These are phyloP conservation scores for bread wheat (Triticum aestivum) DNA, from an alignment of 176 grass and related monocot species.

Conservation along the genomic window IWGSC_CS_RefSeq_v2.1 NC_057807.1:655531428-655531927, in stretches of 20 bases:
- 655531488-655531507: neutral
- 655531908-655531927: neutral
- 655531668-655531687: conserved; percentile 43
- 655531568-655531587: neutral
- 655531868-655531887: conserved; percentile 26
- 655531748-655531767: neutral
- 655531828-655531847: conserved; percentile 31
- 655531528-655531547: neutral
- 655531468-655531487: neutral
- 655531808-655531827: conserved; percentile 43
- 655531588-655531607: conserved; percentile 5
- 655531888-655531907: conserved; percentile 26
- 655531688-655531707: conserved; percentile 35
- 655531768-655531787: neutral
- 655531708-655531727: conserved; percentile 37
- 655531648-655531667: conserved; percentile 43
- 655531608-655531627: neutral
- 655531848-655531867: conserved; percentile 35
- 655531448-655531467: neutral
- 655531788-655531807: neutral
- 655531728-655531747: neutral
- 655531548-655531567: neutral
- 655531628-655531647: conserved; percentile 45
- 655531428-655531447: neutral
- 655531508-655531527: neutral